phyloP scores from a whole-genome alignment of 139 green algal genomes.

The Spirogloea muscicola region DNA sequence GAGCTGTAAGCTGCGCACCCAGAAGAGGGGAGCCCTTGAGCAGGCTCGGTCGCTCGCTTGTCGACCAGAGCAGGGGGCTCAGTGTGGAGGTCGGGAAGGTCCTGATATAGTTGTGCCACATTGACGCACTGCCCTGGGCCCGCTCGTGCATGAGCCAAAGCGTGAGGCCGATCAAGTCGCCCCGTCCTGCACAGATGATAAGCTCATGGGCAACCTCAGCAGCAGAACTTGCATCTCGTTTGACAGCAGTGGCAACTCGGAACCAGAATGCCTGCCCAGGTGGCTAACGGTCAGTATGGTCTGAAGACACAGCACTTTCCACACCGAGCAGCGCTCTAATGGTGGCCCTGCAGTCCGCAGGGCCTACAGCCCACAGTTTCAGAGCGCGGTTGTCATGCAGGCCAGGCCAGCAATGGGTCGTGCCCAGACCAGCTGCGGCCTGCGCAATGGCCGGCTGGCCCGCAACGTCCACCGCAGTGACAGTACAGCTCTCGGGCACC shows the following conservation, averaged over 20 bases:
- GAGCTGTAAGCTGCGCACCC: conserved; percentile 8
- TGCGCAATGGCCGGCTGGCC: conserved; percentile 58
- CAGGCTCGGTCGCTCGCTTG: conserved; percentile 30
- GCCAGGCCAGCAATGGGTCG: background rate
- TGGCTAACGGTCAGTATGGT: no score
- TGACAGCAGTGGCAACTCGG: background rate
- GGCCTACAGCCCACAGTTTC: background rate
- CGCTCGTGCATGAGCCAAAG: conserved; percentile 83
- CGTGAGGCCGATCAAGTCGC: conserved; percentile 77
- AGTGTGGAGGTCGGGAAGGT: conserved; percentile 44
- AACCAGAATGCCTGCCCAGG: no score
- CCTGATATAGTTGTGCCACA: conserved; percentile 42
- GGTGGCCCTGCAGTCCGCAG: conserved; percentile 2
- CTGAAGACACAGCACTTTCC: no score
- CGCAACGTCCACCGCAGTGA: conserved; percentile 75
- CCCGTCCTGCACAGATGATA: conserved; percentile 32
- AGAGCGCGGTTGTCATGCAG: background rate
- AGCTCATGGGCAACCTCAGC: background rate
- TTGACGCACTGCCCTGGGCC: conserved; percentile 36
- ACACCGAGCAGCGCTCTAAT: no score
- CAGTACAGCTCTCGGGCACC: conserved; percentile 65
- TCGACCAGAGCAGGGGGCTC: conserved; percentile 41
- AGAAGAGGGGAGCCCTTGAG: conserved; percentile 36
- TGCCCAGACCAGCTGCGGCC: conserved; percentile 50
- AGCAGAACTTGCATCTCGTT: background rate